These are phyloP conservation scores for Oryza brachyantha DNA, from an alignment of 176 grass and related monocot genomes.

Conservation along the genomic window DNA sequence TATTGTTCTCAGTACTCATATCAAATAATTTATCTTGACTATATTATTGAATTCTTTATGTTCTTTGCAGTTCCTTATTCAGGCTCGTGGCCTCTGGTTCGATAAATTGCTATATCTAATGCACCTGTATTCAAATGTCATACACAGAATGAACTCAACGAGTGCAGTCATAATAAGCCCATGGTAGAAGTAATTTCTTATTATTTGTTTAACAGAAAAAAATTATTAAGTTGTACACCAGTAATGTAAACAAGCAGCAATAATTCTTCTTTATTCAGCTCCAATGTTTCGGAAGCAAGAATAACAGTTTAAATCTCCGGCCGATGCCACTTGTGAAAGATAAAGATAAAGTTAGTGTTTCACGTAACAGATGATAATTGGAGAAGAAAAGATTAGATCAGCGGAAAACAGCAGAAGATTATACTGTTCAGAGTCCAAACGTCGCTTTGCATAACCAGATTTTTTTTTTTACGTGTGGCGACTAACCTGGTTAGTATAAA, in stretches of 20 bases:
- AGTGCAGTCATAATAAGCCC: too few relatives aligned
- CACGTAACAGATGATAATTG: too few relatives aligned
- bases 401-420: too few relatives aligned
- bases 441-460: too few relatives aligned
- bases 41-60: not conserved
- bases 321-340: too few relatives aligned
- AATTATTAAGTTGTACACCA: not conserved
- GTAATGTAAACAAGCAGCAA: not conserved
- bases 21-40: not conserved
- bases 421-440: too few relatives aligned
- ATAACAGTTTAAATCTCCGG: not conserved
- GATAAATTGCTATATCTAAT: not conserved
- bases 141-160: not conserved
- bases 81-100: not conserved
- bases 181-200: not conserved
- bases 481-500: too few relatives aligned
- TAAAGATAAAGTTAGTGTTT: too few relatives aligned
- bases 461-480: too few relatives aligned
- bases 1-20: not conserved
- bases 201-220: not conserved
- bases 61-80: not conserved
- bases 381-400: not conserved
- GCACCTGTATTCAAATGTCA: not conserved
- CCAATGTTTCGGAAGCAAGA: not conserved
- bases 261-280: constrained; percentile 29